These are phyloP conservation scores for Nothomitra cinnamomea DNA, from an alignment of 2,329 filamentous ascomycete species.

Conservation along the genomic window DNA sequence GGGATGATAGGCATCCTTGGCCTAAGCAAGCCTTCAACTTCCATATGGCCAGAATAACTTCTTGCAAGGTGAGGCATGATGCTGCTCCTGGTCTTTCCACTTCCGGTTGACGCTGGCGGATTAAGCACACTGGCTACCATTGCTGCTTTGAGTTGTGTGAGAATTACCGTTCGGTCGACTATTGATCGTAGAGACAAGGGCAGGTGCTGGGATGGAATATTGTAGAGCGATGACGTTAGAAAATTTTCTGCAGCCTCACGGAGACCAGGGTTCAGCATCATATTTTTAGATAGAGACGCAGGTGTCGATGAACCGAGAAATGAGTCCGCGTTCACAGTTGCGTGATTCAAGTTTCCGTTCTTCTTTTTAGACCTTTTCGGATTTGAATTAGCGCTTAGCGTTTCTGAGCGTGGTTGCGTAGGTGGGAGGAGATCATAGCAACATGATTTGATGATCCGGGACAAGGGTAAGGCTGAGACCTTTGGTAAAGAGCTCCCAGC, in stretches of 20 bases:
- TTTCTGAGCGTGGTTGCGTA: slow-evolving; percentile 18
- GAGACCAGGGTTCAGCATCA: slow-evolving; percentile 28
- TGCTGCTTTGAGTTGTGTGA: slow-evolving; percentile 49
- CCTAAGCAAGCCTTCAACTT: slow-evolving; percentile 53
- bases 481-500: slow-evolving; percentile 52
- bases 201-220: slow-evolving; percentile 47
- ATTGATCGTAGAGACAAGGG: slow-evolving; percentile 55
- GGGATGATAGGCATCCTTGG: slow-evolving; percentile 29
- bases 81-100: slow-evolving; percentile 44
- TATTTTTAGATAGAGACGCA: slow-evolving; percentile 14
- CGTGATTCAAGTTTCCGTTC: slow-evolving; percentile 23
- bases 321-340: slow-evolving; percentile 50
- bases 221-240: slow-evolving; percentile 43
- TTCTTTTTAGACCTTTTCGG: slow-evolving; percentile 26
- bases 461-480: slow-evolving; percentile 44
- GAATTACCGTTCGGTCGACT: slow-evolving; percentile 65
- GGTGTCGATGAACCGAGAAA: slow-evolving; percentile 33
- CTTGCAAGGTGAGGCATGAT: slow-evolving; percentile 65
- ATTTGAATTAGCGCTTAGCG: slow-evolving; percentile 14
- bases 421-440: slow-evolving; percentile 55
- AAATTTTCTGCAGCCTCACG: slow-evolving; percentile 40
- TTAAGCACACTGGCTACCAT: slow-evolving; percentile 74
- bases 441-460: slow-evolving; percentile 44
- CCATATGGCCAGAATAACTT: slow-evolving; percentile 42
- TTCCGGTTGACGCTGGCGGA: slow-evolving; percentile 47